Evolutionary conservation across 768 basidiomycete species (phyloP), one percentile per base, ranked within the genome.

Genomic region (Trametes punicea): DNA sequence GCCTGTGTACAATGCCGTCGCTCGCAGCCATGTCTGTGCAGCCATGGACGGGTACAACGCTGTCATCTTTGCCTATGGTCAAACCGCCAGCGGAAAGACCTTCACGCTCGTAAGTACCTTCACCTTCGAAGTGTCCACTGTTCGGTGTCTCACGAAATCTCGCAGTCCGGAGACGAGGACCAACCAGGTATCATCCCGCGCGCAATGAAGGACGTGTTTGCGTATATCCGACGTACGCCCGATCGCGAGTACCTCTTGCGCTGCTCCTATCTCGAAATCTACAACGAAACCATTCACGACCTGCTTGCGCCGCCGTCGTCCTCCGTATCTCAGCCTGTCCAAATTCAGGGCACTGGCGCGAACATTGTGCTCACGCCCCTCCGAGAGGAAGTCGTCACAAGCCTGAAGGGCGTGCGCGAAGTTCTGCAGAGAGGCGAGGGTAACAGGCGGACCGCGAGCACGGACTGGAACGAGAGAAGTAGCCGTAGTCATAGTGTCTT

Each of bases 381-480:
- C 39, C 76, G 88, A 36, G 96, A 98, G 67, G 92, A 95, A 67
- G 93, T 95, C 2, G 92, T 98, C n/a, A 93, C 91, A 13, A 89
- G 88, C 63, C 75, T 96, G 26, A 88, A 88, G 63, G 82, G 88
- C 34, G 92, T 98, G 13, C 82, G 84, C 50, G 90, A 91, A 56
- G 88, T 98, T 4, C 73, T 99, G 63, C 79, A 82, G 64, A 76
- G 92, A 21, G 96, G 96, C 4, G 93, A 97, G 68, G 83, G 87
- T 3, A 86, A 92, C 65, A 76, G 96, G 46, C 77, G 93, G 57
- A 97, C 94, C 3, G 95, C 94, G 0, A 90, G 85, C 63, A 99
- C 97, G n/a, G 96, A 99, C 66, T 99, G 96, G 96, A 99, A 99
- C 67, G 90, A 94, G 64, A 75, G 96, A 56, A 94, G 91, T 74